These are phyloP conservation scores for Melampsora medusae DNA, from an alignment of 1,284 basidiomycete genomes.

Conservation along the genomic window DNA sequence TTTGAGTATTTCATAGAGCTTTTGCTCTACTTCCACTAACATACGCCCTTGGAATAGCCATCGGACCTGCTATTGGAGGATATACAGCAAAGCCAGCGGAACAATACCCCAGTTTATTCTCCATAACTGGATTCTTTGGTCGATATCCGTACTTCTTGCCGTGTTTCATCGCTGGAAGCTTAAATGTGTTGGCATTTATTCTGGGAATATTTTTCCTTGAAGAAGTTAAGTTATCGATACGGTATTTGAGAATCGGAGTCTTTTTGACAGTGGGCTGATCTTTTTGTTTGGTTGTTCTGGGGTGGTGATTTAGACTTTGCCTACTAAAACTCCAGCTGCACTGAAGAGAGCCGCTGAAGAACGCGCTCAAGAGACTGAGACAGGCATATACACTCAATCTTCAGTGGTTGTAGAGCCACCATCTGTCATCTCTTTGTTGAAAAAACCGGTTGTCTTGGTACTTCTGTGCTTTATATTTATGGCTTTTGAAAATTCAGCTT, in stretches of 20 bases:
- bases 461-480: conserved; percentile 29
- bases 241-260: neutral
- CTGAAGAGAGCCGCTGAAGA: conserved; percentile 3
- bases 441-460: conserved; percentile 10
- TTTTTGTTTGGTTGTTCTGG: neutral
- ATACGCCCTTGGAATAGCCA: conserved; percentile 10
- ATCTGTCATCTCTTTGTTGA: conserved; percentile 7
- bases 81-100: conserved; percentile 12
- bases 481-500: conserved; percentile 28
- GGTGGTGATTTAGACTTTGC: conserved; percentile 4
- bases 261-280: neutral
- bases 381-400: neutral
- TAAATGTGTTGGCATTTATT: conserved; percentile 5
- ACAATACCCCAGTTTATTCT: conserved; percentile 12
- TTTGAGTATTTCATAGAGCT: neutral
- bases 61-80: conserved; percentile 17
- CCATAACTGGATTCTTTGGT: neutral
- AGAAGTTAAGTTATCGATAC: conserved; percentile 4
- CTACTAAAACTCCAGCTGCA: conserved; percentile 10
- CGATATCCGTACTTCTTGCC: conserved; percentile 24
- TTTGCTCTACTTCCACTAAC: conserved; percentile 14
- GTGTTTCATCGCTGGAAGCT: conserved; percentile 8
- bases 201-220: conserved; percentile 14
- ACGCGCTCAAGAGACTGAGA: neutral
- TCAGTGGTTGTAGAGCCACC: neutral